These are phyloP conservation scores for Fusarium redolens DNA, from an alignment of 2,329 filamentous ascomycete genomes.

Conservation along the genomic window DNA sequence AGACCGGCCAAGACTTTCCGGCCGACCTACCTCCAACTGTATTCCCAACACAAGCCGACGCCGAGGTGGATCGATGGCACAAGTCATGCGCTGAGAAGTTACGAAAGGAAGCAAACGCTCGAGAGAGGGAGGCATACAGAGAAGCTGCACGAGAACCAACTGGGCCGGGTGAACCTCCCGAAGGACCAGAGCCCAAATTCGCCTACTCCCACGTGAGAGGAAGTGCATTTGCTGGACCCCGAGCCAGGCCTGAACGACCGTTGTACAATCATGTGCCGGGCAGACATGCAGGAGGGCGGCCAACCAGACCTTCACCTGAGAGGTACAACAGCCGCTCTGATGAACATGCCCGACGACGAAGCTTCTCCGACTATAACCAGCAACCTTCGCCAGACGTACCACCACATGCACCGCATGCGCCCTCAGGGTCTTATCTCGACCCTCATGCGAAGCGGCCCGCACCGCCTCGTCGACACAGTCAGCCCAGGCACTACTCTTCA, in stretches of 20 bases:
- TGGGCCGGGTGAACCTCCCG: constrained; percentile 48
- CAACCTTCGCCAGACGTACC: constrained; percentile 49
- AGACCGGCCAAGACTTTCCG: constrained; percentile 77
- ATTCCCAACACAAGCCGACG: constrained; percentile 79
- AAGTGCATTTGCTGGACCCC: constrained; percentile 46
- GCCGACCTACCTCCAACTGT: constrained; percentile 67
- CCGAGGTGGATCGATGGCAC: constrained; percentile 89
- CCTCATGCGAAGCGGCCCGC: constrained; percentile 48
- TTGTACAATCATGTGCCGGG: constrained; percentile 57
- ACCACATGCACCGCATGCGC: constrained; percentile 44
- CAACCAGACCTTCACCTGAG: constrained; percentile 51
- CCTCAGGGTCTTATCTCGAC: constrained; percentile 49
- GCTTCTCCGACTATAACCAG: constrained; percentile 63
- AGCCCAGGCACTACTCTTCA: constrained; percentile 58
- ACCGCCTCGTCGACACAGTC: constrained; percentile 60
- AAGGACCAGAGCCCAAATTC: constrained; percentile 50
- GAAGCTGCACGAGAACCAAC: constrained; percentile 27
- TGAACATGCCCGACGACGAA: constrained; percentile 58
- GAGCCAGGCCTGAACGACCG: constrained; percentile 48
- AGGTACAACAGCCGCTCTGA: constrained; percentile 54
- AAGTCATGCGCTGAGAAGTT: constrained; percentile 78
- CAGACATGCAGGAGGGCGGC: constrained; percentile 48
- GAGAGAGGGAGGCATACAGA: constrained; percentile 48
- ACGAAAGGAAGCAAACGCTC: constrained; percentile 66
- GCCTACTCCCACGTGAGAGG: constrained; percentile 51